Conservation (phyloP, 1,139 yeast genomes). For the Magnusiomyces fungicola region DNA sequence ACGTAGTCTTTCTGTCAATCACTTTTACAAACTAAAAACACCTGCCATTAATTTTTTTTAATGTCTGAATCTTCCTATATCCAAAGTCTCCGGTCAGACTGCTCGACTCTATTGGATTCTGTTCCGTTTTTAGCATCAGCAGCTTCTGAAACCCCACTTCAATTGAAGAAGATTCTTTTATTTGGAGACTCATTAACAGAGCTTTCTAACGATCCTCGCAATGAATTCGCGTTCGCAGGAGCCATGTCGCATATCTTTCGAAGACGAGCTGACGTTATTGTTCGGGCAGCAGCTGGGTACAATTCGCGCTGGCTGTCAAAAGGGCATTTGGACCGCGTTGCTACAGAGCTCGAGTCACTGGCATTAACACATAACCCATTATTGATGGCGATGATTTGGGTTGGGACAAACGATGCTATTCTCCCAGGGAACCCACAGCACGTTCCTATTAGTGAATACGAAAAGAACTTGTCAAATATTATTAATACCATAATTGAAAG, state of each 20-base stretch:
- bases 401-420: constrained; percentile 18
- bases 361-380: too few relatives aligned
- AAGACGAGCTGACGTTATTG: constrained; percentile 14
- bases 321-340: constrained; percentile 9
- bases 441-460: constrained; percentile 12
- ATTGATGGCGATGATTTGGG: constrained; percentile 12
- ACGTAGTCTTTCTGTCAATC: too few relatives aligned
- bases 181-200: constrained; percentile 18
- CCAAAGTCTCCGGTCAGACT: too few relatives aligned
- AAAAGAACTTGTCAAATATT: constrained; percentile 4
- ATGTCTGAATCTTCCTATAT: too few relatives aligned
- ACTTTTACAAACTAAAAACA: too few relatives aligned
- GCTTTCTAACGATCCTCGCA: constrained; percentile 13
- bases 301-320: constrained; percentile 12
- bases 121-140: too few relatives aligned
- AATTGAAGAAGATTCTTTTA: constrained; percentile 10
- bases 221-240: constrained; percentile 11
- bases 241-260: constrained; percentile 13
- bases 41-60: too few relatives aligned
- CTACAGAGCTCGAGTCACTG: constrained; percentile 5
- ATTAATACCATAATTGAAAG: neutral
- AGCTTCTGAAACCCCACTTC: too few relatives aligned
- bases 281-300: constrained; percentile 15
- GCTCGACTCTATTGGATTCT: too few relatives aligned
- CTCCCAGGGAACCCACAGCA: constrained; percentile 18